phyloP scores from a whole-genome alignment of 129 eudicot species.

The Flaveria robusta region DNA sequence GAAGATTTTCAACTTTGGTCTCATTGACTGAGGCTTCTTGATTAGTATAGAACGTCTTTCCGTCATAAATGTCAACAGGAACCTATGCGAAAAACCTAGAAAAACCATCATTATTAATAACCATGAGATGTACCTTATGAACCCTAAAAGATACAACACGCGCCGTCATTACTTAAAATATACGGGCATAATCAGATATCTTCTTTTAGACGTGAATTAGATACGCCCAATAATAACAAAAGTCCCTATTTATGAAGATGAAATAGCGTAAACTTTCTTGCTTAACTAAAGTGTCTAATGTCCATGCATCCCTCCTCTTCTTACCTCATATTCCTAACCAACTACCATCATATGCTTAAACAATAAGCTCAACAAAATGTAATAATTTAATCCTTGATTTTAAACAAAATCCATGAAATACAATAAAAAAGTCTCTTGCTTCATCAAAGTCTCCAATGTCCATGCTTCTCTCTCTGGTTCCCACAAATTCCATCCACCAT shows the following conservation, averaged over 20 bases:
- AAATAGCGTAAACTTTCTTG: neutral
- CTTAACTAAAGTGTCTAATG: neutral
- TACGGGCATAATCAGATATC: neutral
- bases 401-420: neutral
- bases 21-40: neutral
- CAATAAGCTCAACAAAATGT: conserved; percentile 1
- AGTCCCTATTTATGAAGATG: neutral
- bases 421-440: neutral
- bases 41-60: neutral
- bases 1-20: neutral
- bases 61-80: neutral
- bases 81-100: neutral
- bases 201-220: neutral
- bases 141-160: too few relatives aligned
- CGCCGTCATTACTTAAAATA: neutral
- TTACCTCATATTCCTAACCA: neutral
- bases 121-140: too few relatives aligned
- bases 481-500: neutral
- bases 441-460: neutral
- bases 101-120: neutral
- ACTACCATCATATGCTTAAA: neutral
- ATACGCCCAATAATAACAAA: conserved; percentile 5
- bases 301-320: neutral
- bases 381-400: neutral
- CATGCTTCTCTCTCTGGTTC: neutral